Conservation (phyloP, 1,284 basidiomycete species). For the Ustilago nuda region DNA sequence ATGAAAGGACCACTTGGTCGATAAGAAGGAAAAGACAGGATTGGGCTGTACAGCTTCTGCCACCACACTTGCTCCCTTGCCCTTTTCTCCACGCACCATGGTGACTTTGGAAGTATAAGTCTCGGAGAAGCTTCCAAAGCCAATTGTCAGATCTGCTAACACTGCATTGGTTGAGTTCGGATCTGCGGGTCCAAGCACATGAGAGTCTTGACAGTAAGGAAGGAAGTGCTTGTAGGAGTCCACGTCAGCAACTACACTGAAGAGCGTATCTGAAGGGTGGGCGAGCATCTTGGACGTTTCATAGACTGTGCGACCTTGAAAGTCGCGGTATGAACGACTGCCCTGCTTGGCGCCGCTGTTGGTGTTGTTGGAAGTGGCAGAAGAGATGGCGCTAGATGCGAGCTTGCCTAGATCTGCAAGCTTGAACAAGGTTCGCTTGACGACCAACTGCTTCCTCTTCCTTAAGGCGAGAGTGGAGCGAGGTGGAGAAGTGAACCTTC, state of each 20-base stretch:
- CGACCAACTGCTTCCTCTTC: not conserved
- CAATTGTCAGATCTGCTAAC: slow-evolving; percentile 85
- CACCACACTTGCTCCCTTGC: slow-evolving; percentile 21
- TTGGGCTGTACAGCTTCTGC: slow-evolving; percentile 67
- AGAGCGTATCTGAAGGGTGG: slow-evolving; percentile 75
- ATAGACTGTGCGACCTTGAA: slow-evolving; percentile 36
- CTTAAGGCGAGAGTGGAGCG: not conserved
- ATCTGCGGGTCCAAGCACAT: slow-evolving; percentile 72
- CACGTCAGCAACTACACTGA: slow-evolving; percentile 87
- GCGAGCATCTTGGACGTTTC: slow-evolving; percentile 31
- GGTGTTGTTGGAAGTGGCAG: not conserved
- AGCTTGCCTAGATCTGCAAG: slow-evolving; percentile 49
- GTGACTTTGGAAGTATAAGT: slow-evolving; percentile 87
- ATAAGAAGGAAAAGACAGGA: slow-evolving; percentile 85
- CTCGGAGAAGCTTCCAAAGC: slow-evolving; percentile 87
- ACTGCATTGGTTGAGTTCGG: slow-evolving; percentile 3
- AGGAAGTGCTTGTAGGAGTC: slow-evolving; percentile 86
- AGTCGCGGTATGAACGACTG: slow-evolving; percentile 33
- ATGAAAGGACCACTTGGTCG: slow-evolving; percentile 76
- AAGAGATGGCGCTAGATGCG: slow-evolving; percentile 28
- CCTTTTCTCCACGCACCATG: slow-evolving; percentile 75
- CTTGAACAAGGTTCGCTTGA: slow-evolving; percentile 35
- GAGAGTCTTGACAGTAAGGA: slow-evolving; percentile 86
- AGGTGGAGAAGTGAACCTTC: slow-evolving; percentile 3
- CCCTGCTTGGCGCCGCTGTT: not conserved